A percentile compares a stretch with the other conserved stretches of the same genome.
These are phyloP conservation scores for Batkoa obscura DNA, from an alignment of 371 early-diverging fungal genomes.

Conservation along the genomic window DNA sequence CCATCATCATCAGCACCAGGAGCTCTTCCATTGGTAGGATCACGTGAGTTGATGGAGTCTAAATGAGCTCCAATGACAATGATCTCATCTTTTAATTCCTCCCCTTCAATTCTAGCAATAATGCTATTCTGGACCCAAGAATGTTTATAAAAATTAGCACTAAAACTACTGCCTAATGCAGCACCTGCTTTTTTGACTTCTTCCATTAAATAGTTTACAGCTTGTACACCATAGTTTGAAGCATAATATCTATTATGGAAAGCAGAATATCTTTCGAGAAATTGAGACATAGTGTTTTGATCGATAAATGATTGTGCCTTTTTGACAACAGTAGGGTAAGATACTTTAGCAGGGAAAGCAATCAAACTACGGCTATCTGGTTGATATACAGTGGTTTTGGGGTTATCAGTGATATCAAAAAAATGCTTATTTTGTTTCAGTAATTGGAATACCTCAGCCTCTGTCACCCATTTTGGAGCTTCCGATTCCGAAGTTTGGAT, in stretches of 20 bases:
- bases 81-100: constrained; percentile 23
- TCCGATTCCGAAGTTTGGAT: constrained; percentile 19
- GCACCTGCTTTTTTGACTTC: background rate
- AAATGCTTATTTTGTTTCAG: constrained; percentile 39
- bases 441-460: constrained; percentile 40
- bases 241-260: constrained; percentile 2
- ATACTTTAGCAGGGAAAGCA: background rate
- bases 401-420: constrained; percentile 76
- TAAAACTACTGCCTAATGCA: constrained; percentile 12
- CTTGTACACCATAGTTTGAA: constrained; percentile 1
- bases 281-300: background rate
- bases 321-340: background rate
- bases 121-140: constrained; percentile 33
- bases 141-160: constrained; percentile 60
- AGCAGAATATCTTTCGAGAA: background rate
- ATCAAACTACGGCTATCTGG: background rate
- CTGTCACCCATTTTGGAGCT: constrained; percentile 38
- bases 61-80: constrained; percentile 82
- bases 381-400: background rate
- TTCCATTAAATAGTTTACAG: background rate
- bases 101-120: constrained; percentile 52
- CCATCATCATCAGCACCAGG: constrained; percentile 84
- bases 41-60: constrained; percentile 71
- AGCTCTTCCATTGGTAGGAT: constrained; percentile 58
- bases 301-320: background rate